phyloP scores from a whole-genome alignment of 176 grass and related monocot species.

The Oryza longistaminata region DNA sequence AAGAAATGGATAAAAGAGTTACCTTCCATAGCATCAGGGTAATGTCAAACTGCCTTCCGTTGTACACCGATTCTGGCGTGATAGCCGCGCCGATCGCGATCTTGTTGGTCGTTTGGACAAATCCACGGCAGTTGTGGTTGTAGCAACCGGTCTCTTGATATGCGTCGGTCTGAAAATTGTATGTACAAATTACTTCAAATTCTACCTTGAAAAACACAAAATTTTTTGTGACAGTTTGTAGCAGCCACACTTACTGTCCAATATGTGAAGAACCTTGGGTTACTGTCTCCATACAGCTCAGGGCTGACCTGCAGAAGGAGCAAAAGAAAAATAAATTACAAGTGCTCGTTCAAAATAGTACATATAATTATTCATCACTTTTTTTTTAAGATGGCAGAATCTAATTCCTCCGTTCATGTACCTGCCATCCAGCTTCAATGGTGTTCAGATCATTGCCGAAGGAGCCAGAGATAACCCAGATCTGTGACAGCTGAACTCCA shows the following conservation, averaged over 20 bases:
- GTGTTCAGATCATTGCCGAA: slow-evolving; percentile 91
- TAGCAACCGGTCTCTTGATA: slow-evolving; percentile 91
- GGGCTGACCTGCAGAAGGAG: slow-evolving; percentile 61
- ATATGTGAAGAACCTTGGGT: slow-evolving; percentile 89
- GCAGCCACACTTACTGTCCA: slow-evolving; percentile 69
- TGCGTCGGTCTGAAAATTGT: slow-evolving; percentile 55
- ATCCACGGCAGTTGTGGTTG: slow-evolving; percentile 79
- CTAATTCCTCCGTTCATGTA: slow-evolving; percentile 11
- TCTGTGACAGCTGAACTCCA: slow-evolving; percentile 94
- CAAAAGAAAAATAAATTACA: background rate
- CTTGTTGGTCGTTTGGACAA: slow-evolving; percentile 88
- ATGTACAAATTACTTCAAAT: background rate
- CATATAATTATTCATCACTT: background rate
- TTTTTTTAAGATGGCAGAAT: background rate
- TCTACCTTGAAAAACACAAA: background rate
- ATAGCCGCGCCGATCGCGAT: slow-evolving; percentile 75
- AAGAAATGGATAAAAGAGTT: background rate
- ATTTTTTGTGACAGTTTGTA: background rate
- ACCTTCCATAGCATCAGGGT: slow-evolving; percentile 84
- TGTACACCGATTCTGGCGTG: slow-evolving; percentile 57
- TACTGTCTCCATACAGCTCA: slow-evolving; percentile 74
- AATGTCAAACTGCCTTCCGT: slow-evolving; percentile 74
- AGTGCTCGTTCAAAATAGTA: background rate
- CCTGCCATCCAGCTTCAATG: slow-evolving; percentile 97
- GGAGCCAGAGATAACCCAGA: slow-evolving; percentile 87